Percentiles rank a stretch among this genome's conserved stretches.
phyloP scores from a whole-genome alignment of 345 rosid genomes.

The Diplotaxis tenuifolia region DNA sequence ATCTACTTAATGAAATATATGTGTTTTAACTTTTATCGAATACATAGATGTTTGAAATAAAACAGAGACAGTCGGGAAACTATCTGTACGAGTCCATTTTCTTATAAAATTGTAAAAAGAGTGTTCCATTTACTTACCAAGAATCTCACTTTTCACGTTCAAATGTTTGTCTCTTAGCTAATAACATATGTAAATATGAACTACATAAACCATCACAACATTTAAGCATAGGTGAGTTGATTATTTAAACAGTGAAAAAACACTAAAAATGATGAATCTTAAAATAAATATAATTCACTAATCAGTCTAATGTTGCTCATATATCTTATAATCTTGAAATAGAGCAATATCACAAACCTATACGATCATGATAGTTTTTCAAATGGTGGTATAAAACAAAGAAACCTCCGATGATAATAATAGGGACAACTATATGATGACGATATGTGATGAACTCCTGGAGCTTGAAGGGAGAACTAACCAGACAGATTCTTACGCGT shows the following conservation, averaged over 20 bases:
- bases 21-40: neutral
- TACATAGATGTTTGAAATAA: neutral
- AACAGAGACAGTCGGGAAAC: neutral
- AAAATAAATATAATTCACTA: neutral
- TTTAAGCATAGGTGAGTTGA: too few relatives aligned
- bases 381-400: conserved; percentile 2
- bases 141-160: neutral
- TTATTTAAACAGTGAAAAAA: neutral
- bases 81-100: too few relatives aligned
- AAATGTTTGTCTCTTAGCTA: neutral
- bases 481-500: conserved; percentile 51
- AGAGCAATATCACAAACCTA: neutral
- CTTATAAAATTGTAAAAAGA: neutral
- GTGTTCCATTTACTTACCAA: neutral
- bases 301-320: conserved; percentile 12
- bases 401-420: conserved; percentile 9
- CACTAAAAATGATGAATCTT: neutral
- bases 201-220: neutral
- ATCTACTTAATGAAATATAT: neutral
- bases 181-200: neutral
- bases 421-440: conserved; percentile 13
- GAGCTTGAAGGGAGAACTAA: conserved; percentile 33
- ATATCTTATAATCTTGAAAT: conserved; percentile 14
- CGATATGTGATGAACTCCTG: neutral
- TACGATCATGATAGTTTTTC: neutral